phyloP scores from a whole-genome alignment of 805 yeast species.

The Starmera quercuum region DNA sequence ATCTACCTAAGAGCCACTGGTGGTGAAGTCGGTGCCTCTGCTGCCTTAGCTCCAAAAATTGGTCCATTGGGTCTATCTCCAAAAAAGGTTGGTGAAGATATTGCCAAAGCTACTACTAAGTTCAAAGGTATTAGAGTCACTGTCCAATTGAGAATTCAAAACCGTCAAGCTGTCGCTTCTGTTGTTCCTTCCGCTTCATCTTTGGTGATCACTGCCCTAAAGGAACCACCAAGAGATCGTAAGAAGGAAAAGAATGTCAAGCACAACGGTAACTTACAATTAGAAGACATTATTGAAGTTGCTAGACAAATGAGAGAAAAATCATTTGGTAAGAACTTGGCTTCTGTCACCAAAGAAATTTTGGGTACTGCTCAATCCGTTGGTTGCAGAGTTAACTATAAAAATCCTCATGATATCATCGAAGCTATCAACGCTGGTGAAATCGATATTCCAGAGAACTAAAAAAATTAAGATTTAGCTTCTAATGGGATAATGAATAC shows the following conservation, averaged over 20 bases:
- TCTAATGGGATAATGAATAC: conserved; percentile 22
- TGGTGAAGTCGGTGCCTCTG: conserved; percentile 99
- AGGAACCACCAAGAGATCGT: conserved; percentile 99
- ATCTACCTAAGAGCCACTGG: conserved; percentile 99
- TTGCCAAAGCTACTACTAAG: conserved; percentile 98
- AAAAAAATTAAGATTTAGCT: too few species aligned
- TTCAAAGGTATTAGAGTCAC: conserved; percentile 99
- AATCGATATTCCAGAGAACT: conserved; percentile 84
- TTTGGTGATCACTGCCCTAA: conserved; percentile 96
- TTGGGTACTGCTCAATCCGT: conserved; percentile 99
- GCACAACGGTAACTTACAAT: conserved; percentile 98
- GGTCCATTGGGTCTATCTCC: conserved; percentile 99
- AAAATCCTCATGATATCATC: conserved; percentile 98
- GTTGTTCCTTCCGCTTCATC: conserved; percentile 99
- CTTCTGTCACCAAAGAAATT: conserved; percentile 96
- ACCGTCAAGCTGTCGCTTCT: conserved; percentile 98
- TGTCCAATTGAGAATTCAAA: conserved; percentile 96
- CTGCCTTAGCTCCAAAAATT: conserved; percentile 99
- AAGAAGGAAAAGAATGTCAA: conserved; percentile 99
- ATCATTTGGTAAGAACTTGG: conserved; percentile 95
- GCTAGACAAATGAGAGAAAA: conserved; percentile 97
- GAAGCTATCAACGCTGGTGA: conserved; percentile 98
- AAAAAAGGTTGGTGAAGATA: conserved; percentile 99
- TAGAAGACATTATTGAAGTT: conserved; percentile 92
- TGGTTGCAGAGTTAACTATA: conserved; percentile 98